Base-by-base conservation (phyloP, 495 filamentous ascomycete genomes). In the Arthonia radiata region DNA sequence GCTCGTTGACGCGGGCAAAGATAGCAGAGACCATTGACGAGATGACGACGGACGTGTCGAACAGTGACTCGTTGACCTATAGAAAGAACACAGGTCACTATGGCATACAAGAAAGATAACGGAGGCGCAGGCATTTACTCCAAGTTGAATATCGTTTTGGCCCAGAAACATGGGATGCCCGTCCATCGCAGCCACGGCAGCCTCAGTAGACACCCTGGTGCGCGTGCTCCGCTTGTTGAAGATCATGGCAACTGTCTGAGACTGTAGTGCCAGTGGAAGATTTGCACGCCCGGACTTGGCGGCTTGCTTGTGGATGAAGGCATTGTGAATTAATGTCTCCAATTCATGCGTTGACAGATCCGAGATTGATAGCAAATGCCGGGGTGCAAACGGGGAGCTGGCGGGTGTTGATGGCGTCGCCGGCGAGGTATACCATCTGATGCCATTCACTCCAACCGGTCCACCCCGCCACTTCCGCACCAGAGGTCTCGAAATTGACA, bases 141-240 rank as follows among this genome's bases (percentile, higher is more conserved):
- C 83, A 17, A 94, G 53, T 43, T 97, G 86, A 30, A 97, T 97
- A 44, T 97, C 86, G 24, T 82, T 71, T 42, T 77, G 80, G 27
- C 79, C 77, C 23, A 97, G 51, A 47, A 94, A 97, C 79, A 97
- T 86, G 11, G 86, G 75, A 45, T 92, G 76, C 2, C 86, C 86
- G 23, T 79, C 74, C 56, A 97, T 61, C 23, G 68, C 48, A 11
- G 69, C 63, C 8, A 90, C 63, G 6, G 86, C 86, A 4, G 69
- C 66, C 53, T 97, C 86, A 9, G 80, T 90, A 9, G 79, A 91
- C 15, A 97, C 70, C 26, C 86, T 65, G 10, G 86, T 97, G 25
- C 86, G 61, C 9, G 86, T 97, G 36, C 72, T 81, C 15, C 82
- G 67, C 54, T 97, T 97, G 54, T 58, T 81, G 58, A 97, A 94